Evolutionary conservation across 129 eudicot species (phyloP).

Genomic region (Flaveria robusta): DNA sequence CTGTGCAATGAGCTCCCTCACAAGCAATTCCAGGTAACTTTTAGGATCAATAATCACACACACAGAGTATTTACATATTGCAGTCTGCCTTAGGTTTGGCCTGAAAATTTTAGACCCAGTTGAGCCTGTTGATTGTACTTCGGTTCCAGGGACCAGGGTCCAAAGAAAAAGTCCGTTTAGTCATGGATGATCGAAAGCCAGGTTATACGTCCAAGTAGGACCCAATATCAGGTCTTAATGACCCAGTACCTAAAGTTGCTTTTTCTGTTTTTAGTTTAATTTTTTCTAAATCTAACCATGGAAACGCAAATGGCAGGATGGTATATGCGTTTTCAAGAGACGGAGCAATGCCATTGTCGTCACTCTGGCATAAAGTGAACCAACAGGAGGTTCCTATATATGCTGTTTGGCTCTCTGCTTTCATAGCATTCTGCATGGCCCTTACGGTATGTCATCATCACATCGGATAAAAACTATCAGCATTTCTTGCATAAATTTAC

Average conservation of each 20-base stretch:
- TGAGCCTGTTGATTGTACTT: neutral
- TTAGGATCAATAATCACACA: constrained; percentile 15
- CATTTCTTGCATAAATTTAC: neutral
- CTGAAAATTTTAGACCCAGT: neutral
- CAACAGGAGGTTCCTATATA: constrained; percentile 84
- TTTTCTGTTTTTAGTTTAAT: neutral
- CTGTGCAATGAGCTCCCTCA: constrained; percentile 96
- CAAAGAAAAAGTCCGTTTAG: constrained; percentile 4
- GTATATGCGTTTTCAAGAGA: constrained; percentile 98
- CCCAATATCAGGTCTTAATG: neutral
- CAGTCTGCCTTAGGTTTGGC: neutral
- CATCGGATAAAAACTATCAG: neutral
- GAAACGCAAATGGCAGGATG: constrained; percentile 60
- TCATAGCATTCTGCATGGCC: constrained; percentile 96
- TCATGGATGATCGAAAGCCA: neutral
- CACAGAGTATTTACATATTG: neutral
- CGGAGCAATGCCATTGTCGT: constrained; percentile 95
- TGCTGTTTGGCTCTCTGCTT: constrained; percentile 91
- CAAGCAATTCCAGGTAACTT: constrained; percentile 94
- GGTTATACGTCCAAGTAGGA: neutral
- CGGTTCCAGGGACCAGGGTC: neutral
- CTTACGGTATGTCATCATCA: constrained; percentile 62
- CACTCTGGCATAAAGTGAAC: constrained; percentile 89
- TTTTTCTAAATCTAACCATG: neutral
- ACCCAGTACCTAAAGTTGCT: neutral